Percentiles rank a stretch among this genome's conserved stretches.
Evolutionary conservation across 2,329 filamentous ascomycete genomes (phyloP).

Genomic region (Diaporthe sp.): DNA sequence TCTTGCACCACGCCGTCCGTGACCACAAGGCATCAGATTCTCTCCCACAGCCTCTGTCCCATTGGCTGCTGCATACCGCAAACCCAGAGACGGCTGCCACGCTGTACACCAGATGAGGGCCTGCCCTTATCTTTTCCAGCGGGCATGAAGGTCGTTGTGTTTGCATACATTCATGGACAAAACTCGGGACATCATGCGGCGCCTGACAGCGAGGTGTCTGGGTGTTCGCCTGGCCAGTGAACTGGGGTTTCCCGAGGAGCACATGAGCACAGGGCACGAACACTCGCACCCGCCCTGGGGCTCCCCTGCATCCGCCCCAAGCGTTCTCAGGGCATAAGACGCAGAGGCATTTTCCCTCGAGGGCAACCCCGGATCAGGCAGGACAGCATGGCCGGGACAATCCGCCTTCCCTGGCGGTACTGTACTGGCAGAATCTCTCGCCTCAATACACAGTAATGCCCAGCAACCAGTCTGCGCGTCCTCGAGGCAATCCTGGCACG

Average conservation of each 20-base stretch:
- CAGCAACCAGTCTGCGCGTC: too few species aligned
- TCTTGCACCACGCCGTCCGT: constrained; percentile 27
- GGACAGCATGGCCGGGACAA: constrained; percentile 15
- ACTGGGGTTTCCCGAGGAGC: neutral
- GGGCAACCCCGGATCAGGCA: neutral
- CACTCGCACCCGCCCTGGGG: constrained; percentile 1
- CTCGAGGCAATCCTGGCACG: neutral
- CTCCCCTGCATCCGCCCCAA: neutral
- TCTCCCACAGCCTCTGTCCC: neutral
- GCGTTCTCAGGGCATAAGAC: neutral
- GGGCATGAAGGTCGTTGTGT: constrained; percentile 14
- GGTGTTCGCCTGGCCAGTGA: neutral
- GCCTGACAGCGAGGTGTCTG: neutral
- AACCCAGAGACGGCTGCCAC: neutral
- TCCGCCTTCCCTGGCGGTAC: neutral
- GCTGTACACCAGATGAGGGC: constrained; percentile 15
- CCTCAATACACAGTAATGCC: too few species aligned
- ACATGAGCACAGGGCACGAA: neutral
- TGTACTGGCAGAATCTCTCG: neutral
- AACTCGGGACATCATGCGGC: constrained; percentile 5
- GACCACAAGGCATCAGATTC: constrained; percentile 20
- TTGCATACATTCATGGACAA: neutral
- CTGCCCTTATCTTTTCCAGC: constrained; percentile 27
- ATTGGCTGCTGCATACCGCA: neutral
- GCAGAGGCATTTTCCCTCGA: neutral